Percentiles rank a stretch among this genome's conserved stretches.
phyloP scores from a whole-genome alignment of 192 early-diverging fungal genomes.

The Diversispora epigaea region DNA sequence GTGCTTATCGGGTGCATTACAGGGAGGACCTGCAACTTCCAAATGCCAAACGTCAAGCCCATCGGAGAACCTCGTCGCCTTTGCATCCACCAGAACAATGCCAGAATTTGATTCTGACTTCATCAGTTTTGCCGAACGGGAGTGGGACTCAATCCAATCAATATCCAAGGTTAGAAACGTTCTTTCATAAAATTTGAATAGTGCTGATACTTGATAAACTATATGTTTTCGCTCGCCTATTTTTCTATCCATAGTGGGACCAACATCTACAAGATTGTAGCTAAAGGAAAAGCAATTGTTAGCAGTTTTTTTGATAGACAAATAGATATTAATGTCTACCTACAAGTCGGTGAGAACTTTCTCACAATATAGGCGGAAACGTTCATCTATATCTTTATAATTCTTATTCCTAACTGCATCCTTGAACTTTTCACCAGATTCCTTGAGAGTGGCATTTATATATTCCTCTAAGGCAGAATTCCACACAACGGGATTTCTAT shows the following conservation, averaged over 20 bases:
- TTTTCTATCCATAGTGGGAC: constrained; percentile 14
- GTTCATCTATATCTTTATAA: background rate
- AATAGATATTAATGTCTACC: constrained; percentile 28
- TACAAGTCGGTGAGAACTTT: constrained; percentile 32
- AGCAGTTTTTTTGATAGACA: background rate
- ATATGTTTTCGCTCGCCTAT: constrained; percentile 26
- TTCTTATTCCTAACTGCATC: background rate
- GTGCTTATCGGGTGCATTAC: constrained; percentile 23
- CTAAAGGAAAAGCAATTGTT: constrained; percentile 16
- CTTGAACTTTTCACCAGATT: constrained; percentile 13
- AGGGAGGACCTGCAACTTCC: constrained; percentile 27
- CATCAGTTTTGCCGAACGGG: constrained; percentile 25
- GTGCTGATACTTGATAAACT: constrained; percentile 28
- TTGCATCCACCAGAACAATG: constrained; percentile 19
- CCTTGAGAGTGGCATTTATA: constrained; percentile 21
- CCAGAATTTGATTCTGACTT: constrained; percentile 27
- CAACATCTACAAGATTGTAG: constrained; percentile 21
- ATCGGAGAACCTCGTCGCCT: constrained; percentile 29
- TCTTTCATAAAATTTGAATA: constrained; percentile 33
- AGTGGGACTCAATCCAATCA: constrained; percentile 26
- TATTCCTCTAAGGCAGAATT: constrained; percentile 18
- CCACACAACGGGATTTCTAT: constrained; percentile 27
- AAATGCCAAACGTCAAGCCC: constrained; percentile 17
- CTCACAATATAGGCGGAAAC: constrained; percentile 21
- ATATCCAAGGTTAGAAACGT: constrained; percentile 17